Evolutionary conservation across 2,329 filamentous ascomycete genomes (phyloP), one percentile per base, ranked within the genome.

Genomic region (Fusarium nodosum): DNA sequence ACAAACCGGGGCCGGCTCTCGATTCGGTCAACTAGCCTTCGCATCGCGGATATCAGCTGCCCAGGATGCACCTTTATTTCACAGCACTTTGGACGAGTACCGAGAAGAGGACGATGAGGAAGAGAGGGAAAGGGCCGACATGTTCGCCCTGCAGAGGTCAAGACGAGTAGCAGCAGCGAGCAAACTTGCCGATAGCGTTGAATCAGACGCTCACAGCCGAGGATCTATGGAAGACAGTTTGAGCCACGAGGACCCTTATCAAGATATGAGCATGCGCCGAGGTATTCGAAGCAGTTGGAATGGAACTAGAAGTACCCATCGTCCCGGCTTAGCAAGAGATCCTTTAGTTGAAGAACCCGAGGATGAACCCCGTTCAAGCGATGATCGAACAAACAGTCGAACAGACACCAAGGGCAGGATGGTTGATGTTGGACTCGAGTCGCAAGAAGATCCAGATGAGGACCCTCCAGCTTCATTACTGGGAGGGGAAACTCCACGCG

Each of bases 41-140:
- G 89, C 91, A 30, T 93, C 93, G 13, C 88, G 94, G 52, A 90
- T 92, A 64, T 87, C 91, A 7, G 85, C 88, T 45, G 84, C 85
- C 22, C 91, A 93, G 60, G 92, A 94, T 72, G 94, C 95, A 12
- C 96, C 96, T 57, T 85, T 99, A n/a, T 98, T 99, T 79, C 94
- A 96, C 80, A 97, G 93, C 76, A 90, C 93, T 7, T 88, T 94
- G 18, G 94, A 97, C 78, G 93, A 97, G 76, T 96, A 97, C 69
- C 90, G 92, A 66, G 94, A 97, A 79, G 93, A 97, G 76, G 94
- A 97, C 68, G 95, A 98, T 66, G 94, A 96, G 77, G 91, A 93
- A 74, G 94, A 97, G 79, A 90, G 93, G 74, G 93, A 97, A 74
- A 85, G 94, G 34, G 94, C 94, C n/a, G 96, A 98, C 80, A 90